Percentiles rank a stretch among this genome's conserved stretches.
These are phyloP conservation scores for Phytopythium vexans DNA, from an alignment of 352 stramenopile genomes.

Conservation along the genomic window DNA sequence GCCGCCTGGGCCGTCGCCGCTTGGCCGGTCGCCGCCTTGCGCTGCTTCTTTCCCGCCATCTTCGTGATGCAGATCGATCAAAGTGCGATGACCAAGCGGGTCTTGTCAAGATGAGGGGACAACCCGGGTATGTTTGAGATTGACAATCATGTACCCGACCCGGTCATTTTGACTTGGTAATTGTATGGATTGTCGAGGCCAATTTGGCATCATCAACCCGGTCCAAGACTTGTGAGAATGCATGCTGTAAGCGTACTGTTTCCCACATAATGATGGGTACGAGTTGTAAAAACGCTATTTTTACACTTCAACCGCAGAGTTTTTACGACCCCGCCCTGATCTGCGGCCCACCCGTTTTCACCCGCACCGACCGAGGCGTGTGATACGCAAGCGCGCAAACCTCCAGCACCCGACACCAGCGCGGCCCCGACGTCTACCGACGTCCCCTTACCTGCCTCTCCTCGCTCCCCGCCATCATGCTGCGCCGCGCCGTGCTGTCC, in stretches of 20 bases:
- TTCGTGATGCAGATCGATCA: background rate
- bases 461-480: slow-evolving; percentile 24
- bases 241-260: too few relatives aligned
- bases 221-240: too few relatives aligned
- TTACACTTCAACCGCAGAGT: slow-evolving; percentile 3
- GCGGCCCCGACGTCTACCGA: background rate
- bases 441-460: background rate
- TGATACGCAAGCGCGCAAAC: background rate
- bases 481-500: slow-evolving; percentile 59
- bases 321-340: background rate
- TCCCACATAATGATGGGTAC: too few relatives aligned
- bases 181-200: too few relatives aligned
- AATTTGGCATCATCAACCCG: too few relatives aligned
- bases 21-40: slow-evolving; percentile 4
- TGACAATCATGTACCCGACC: too few relatives aligned
- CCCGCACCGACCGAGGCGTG: background rate
- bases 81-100: too few relatives aligned
- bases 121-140: too few relatives aligned
- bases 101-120: too few relatives aligned
- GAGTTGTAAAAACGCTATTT: slow-evolving; percentile 1
- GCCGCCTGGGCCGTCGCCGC: slow-evolving; percentile 13
- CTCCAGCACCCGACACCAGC: background rate
- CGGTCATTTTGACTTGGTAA: too few relatives aligned
- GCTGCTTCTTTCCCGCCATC: slow-evolving; percentile 4
- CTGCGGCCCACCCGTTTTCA: background rate